Conservation (phyloP, 2,329 filamentous ascomycete genomes). For the Ceratocystis albifundus region DNA sequence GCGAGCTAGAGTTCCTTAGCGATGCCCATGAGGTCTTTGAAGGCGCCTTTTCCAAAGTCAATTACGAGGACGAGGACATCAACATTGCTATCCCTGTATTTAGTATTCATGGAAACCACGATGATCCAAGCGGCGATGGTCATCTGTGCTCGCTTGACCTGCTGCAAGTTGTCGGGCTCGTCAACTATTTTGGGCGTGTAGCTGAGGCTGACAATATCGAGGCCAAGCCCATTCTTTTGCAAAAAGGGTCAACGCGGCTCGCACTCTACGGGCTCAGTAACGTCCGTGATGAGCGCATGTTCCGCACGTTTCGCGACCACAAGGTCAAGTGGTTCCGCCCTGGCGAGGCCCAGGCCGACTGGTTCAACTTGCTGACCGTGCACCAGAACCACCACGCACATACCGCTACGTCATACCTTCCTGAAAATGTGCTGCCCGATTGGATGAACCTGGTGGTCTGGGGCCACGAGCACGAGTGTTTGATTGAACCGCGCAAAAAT, state of each 20-base stretch:
- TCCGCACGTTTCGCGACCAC: constrained; percentile 82
- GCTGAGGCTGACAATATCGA: constrained; percentile 89
- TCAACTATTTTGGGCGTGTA: constrained; percentile 93
- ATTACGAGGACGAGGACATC: constrained; percentile 95
- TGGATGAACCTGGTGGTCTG: constrained; percentile 88
- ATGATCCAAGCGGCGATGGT: constrained; percentile 93
- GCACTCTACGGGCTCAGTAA: constrained; percentile 93
- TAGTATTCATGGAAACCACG: constrained; percentile 96
- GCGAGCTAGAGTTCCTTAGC: constrained; percentile 85
- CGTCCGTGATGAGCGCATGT: constrained; percentile 87
- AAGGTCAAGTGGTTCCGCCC: constrained; percentile 82
- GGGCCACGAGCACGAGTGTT: constrained; percentile 95
- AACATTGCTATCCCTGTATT: constrained; percentile 96
- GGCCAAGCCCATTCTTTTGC: constrained; percentile 79
- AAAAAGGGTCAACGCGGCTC: constrained; percentile 86
- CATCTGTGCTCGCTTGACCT: constrained; percentile 84
- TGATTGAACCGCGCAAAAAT: constrained; percentile 75
- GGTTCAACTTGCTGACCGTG: constrained; percentile 91
- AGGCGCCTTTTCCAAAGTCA: constrained; percentile 82
- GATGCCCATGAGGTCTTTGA: constrained; percentile 87
- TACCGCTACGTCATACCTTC: constrained; percentile 84
- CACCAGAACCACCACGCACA: constrained; percentile 95
- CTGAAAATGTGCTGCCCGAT: constrained; percentile 81
- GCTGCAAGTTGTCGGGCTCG: constrained; percentile 75
- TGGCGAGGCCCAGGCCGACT: constrained; percentile 45